Evolutionary conservation across 2,329 filamentous ascomycete species (phyloP).

Genomic region (Fonsecaea monophora): DNA sequence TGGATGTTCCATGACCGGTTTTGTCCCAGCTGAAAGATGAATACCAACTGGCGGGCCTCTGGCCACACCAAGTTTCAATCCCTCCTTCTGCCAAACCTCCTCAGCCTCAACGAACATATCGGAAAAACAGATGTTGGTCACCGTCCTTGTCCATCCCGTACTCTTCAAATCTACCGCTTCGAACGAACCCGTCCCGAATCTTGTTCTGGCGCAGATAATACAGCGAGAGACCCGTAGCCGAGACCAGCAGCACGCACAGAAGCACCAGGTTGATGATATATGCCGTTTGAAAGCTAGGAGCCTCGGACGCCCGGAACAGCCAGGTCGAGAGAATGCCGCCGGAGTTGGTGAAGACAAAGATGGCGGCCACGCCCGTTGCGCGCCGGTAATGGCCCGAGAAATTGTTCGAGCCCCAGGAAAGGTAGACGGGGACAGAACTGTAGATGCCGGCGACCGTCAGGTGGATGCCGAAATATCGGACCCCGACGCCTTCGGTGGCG

Average conservation of each 20-base stretch:
- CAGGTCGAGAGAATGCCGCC: background rate
- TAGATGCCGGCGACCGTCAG: constrained; percentile 5
- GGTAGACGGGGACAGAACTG: background rate
- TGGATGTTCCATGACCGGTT: no score
- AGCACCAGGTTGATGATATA: constrained; percentile 4
- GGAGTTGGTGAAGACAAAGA: constrained; percentile 10
- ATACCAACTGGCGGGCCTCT: no score
- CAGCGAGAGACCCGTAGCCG: background rate
- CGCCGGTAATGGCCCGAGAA: background rate
- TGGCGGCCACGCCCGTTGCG: constrained; percentile 7
- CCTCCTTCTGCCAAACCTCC: no score
- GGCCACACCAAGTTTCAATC: no score
- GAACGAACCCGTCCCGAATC: constrained; percentile 5
- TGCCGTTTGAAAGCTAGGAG: background rate
- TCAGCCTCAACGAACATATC: background rate
- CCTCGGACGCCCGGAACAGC: constrained; percentile 4
- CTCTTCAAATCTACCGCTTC: constrained; percentile 8
- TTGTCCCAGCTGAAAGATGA: no score
- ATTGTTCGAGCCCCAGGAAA: constrained; percentile 13
- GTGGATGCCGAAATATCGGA: no score
- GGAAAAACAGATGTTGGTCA: background rate
- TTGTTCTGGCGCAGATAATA: constrained; percentile 10
- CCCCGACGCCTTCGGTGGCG: no score
- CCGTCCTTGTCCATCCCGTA: constrained; percentile 7
- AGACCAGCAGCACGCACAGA: constrained; percentile 2